phyloP scores from a whole-genome alignment of 257 asterid genomes.

The Jaltomata sinuosa region DNA sequence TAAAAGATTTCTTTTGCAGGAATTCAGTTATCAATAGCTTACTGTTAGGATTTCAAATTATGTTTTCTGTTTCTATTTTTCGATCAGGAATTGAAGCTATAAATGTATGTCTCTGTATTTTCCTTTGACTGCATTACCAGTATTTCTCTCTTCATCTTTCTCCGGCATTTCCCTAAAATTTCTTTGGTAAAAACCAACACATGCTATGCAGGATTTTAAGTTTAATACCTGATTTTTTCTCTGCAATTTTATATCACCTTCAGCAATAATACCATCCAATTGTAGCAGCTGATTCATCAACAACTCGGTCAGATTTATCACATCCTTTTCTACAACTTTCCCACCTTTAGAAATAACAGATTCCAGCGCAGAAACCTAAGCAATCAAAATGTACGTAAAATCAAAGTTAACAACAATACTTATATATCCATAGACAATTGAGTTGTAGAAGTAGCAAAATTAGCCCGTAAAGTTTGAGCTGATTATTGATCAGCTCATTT shows the following conservation, averaged over 20 bases:
- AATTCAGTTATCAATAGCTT: neutral
- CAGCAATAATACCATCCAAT: conserved; percentile 32
- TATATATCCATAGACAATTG: neutral
- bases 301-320: conserved; percentile 24
- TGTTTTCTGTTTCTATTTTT: neutral
- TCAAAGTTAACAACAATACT: neutral
- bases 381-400: neutral
- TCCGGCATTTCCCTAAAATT: neutral
- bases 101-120: neutral
- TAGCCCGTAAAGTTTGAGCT: too few relatives aligned
- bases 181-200: neutral
- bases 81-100: neutral
- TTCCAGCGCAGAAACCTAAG: conserved; percentile 35
- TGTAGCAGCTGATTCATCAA: conserved; percentile 40
- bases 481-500: too few relatives aligned
- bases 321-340: conserved; percentile 25
- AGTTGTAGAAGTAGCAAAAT: neutral
- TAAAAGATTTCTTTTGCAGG: neutral
- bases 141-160: too few relatives aligned
- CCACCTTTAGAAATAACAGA: conserved; percentile 32
- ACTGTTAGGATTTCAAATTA: neutral
- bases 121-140: neutral
- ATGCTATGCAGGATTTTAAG: neutral
- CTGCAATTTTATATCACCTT: conserved; percentile 39
- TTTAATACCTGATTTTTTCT: conserved; percentile 32